A percentile compares a stretch with the other conserved stretches of the same genome.
Evolutionary conservation across 1,284 basidiomycete species (phyloP).

Genomic region (Boletus subluridellus): DNA sequence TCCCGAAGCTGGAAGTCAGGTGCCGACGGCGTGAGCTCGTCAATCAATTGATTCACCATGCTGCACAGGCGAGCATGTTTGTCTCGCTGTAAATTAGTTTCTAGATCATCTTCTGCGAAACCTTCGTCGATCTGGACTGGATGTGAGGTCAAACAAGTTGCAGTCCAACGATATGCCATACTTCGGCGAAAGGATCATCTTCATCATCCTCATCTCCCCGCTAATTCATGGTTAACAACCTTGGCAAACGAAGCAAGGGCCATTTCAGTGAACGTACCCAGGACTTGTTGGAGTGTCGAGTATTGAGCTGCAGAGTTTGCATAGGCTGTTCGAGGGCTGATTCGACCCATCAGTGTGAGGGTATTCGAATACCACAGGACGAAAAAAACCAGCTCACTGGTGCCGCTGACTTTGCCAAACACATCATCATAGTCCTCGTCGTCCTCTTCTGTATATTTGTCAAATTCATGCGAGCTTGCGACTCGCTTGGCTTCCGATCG

Average conservation of each 20-base stretch:
- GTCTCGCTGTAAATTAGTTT: slow-evolving; percentile 85
- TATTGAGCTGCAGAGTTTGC: slow-evolving; percentile 77
- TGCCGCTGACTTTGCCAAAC: slow-evolving; percentile 72
- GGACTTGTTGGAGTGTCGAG: slow-evolving; percentile 79
- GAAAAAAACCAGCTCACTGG: slow-evolving; percentile 43
- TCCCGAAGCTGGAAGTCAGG: slow-evolving; percentile 78
- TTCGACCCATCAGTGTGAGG: background rate
- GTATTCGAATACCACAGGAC: background rate
- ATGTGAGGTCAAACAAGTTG: slow-evolving; percentile 7
- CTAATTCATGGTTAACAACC: slow-evolving; percentile 36
- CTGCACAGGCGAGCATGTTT: slow-evolving; percentile 84
- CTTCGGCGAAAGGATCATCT: slow-evolving; percentile 93
- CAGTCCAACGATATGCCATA: slow-evolving; percentile 30
- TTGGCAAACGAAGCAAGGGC: background rate
- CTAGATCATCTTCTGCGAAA: slow-evolving; percentile 82
- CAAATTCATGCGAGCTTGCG: slow-evolving; percentile 60
- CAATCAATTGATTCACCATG: slow-evolving; percentile 80
- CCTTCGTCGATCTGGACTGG: slow-evolving; percentile 78
- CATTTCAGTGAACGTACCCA: slow-evolving; percentile 54
- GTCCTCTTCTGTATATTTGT: slow-evolving; percentile 81
- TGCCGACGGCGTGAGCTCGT: slow-evolving; percentile 77
- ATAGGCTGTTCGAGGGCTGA: slow-evolving; percentile 58
- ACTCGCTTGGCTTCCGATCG: slow-evolving; percentile 55
- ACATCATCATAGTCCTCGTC: slow-evolving; percentile 90
- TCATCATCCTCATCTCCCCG: slow-evolving; percentile 81